phyloP scores from a whole-genome alignment of 306 rosid species.

The Cicer yamashitae region DNA sequence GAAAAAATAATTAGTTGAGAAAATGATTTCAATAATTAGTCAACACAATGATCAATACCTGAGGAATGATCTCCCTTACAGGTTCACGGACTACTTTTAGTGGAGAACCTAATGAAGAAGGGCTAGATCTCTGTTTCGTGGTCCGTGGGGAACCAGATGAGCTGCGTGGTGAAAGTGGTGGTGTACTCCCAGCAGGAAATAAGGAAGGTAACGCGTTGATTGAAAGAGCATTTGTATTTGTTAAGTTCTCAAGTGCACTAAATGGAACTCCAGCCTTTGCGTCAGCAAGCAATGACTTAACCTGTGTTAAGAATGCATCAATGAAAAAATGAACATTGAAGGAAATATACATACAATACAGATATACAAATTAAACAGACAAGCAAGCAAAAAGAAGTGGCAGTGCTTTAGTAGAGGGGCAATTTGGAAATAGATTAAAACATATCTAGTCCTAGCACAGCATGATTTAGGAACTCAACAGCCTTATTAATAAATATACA shows the following conservation, averaged over 20 bases:
- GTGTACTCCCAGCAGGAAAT: conserved; percentile 74
- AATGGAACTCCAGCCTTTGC: conserved; percentile 61
- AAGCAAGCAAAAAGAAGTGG: neutral
- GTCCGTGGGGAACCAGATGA: conserved; percentile 79
- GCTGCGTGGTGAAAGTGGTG: conserved; percentile 88
- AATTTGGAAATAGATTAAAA: conserved; percentile 25
- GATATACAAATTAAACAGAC: conserved; percentile 21
- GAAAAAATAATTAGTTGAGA: conserved; percentile 35
- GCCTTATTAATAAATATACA: conserved; percentile 15
- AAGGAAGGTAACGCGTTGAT: conserved; percentile 62
- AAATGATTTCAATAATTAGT: conserved; percentile 23
- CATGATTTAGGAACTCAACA: conserved; percentile 28
- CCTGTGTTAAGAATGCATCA: conserved; percentile 54
- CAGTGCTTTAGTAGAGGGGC: conserved; percentile 22
- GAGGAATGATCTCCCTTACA: conserved; percentile 75
- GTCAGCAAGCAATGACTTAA: conserved; percentile 72
- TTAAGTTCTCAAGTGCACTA: conserved; percentile 55
- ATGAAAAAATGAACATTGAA: conserved; percentile 28
- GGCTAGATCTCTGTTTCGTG: conserved; percentile 67
- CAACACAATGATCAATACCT: conserved; percentile 53
- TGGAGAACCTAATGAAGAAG: conserved; percentile 73
- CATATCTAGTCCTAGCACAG: neutral
- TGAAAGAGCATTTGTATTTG: conserved; percentile 51
- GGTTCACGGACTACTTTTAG: conserved; percentile 70
- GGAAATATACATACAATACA: conserved; percentile 11